A percentile compares a stretch with the other conserved stretches of the same genome.
These are phyloP conservation scores for Mucor mucedo DNA, from an alignment of 371 early-diverging fungal species.

Conservation along the genomic window DNA sequence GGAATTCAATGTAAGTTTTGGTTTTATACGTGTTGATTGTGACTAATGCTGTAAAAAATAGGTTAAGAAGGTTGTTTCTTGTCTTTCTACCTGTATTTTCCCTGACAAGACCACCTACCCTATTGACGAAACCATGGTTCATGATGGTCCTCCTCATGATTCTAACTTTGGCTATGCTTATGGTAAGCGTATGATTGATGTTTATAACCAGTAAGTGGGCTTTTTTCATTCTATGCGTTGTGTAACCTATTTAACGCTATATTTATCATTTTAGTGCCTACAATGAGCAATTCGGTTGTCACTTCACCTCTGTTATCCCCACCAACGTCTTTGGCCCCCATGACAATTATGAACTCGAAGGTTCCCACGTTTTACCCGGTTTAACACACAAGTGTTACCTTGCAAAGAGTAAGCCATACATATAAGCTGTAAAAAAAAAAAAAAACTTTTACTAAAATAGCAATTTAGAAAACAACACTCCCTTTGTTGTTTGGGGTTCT, in stretches of 20 bases:
- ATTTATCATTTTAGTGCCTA: conserved; percentile 61
- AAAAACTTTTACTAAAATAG: too few relatives aligned
- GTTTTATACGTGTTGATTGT: neutral
- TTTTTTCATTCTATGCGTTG: neutral
- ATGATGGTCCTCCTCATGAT: conserved; percentile 85
- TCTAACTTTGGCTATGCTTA: conserved; percentile 91
- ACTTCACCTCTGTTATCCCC: conserved; percentile 86
- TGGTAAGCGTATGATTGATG: conserved; percentile 89
- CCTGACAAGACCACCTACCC: conserved; percentile 89
- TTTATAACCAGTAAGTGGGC: conserved; percentile 74
- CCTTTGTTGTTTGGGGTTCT: conserved; percentile 78
- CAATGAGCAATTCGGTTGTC: conserved; percentile 80
- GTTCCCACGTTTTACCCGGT: conserved; percentile 87
- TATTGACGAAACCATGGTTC: conserved; percentile 90
- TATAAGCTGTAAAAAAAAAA: neutral
- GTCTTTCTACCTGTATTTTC: conserved; percentile 89
- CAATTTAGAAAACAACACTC: conserved; percentile 67
- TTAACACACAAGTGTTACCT: conserved; percentile 87
- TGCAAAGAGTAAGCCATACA: conserved; percentile 63
- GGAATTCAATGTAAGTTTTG: conserved; percentile 62
- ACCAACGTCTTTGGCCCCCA: conserved; percentile 89
- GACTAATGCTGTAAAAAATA: conserved; percentile 16
- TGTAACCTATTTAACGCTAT: neutral
- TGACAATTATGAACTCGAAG: conserved; percentile 84
- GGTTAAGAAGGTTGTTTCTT: conserved; percentile 87